Base-by-base conservation (phyloP, 768 basidiomycete genomes). In the Rhodotorula babjevae region DNA sequence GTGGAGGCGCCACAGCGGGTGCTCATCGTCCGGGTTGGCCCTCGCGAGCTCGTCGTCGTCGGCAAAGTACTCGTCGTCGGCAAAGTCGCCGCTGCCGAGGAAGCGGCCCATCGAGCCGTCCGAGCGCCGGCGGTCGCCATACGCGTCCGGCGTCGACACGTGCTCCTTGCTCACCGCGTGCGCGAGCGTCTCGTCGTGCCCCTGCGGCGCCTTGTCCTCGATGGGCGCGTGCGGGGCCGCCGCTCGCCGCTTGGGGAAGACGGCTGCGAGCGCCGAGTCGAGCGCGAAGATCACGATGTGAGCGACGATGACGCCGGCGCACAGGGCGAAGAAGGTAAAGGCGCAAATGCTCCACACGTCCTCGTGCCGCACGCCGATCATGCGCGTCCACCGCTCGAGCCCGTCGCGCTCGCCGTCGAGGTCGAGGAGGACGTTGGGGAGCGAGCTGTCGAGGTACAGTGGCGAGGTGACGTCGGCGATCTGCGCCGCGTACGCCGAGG, bases 351-450 rank as follows among this genome's bases (percentile, higher is more conserved):
- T 68, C 67, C 78, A 96, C 92, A 60, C 93, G 78, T 96, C 90
- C 78, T 87, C 84, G 2, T 90, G 90, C 21, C 87, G 87, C 10
- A 98, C 79, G 44, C 95, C 96, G 55, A 95, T 82, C 21, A 90
- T 85, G 78, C 88, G 89, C 2, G 93, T 91, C 79, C 94, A 94
- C 4, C 90, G 88, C 25, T 87, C 83, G 58, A 99, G 87, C 6
- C 95, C 95, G 15, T 76, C 74, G 16, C 83, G 77, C 0, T 88
- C 85, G 14, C 40, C 31, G 21, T 71, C 68, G 69, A 79, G 70
- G 63, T 79, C 86, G 83, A 90, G 91, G 58, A 95, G 83, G 44
- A 84, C 82, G 78, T 96, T 96, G 29, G 89, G 85, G 25, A 86
- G 83, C 33, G 83, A 81, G 2, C 85, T 74, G 78, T 95, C 83